Conservation (phyloP, 768 basidiomycete species). For the Xerocomus potaroensis region DNA sequence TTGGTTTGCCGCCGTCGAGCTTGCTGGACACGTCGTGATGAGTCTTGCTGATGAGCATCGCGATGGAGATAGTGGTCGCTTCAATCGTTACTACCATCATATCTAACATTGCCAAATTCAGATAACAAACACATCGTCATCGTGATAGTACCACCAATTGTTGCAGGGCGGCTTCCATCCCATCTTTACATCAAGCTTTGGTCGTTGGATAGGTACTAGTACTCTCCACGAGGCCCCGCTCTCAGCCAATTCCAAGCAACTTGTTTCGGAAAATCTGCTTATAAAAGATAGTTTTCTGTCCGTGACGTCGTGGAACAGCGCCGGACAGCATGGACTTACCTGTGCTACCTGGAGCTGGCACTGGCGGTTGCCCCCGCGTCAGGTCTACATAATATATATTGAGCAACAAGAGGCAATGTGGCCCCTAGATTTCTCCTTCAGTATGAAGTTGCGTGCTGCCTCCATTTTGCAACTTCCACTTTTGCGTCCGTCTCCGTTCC, state of each 20-base stretch:
- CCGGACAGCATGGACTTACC: too few relatives aligned
- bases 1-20: constrained; percentile 57
- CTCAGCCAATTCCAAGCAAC: too few relatives aligned
- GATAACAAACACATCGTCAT: not conserved
- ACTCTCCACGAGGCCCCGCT: too few relatives aligned
- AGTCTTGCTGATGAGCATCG: constrained; percentile 85
- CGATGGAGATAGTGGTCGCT: constrained; percentile 2
- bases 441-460: constrained; percentile 4
- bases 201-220: too few relatives aligned
- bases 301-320: too few relatives aligned
- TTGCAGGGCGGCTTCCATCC: too few relatives aligned
- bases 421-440: not conserved
- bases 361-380: not conserved
- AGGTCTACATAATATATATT: not conserved
- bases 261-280: too few relatives aligned
- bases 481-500: constrained; percentile 5
- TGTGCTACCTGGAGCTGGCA: not conserved
- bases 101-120: too few relatives aligned
- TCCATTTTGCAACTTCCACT: constrained; percentile 2
- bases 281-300: too few relatives aligned
- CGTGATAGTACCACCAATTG: too few relatives aligned
- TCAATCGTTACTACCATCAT: too few relatives aligned
- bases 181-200: too few relatives aligned
- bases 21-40: constrained; percentile 73
- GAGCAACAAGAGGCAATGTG: not conserved